These are phyloP conservation scores for Pseudozyma sp. DNA, from an alignment of 1,284 basidiomycete species.

Conservation along the genomic window DNA sequence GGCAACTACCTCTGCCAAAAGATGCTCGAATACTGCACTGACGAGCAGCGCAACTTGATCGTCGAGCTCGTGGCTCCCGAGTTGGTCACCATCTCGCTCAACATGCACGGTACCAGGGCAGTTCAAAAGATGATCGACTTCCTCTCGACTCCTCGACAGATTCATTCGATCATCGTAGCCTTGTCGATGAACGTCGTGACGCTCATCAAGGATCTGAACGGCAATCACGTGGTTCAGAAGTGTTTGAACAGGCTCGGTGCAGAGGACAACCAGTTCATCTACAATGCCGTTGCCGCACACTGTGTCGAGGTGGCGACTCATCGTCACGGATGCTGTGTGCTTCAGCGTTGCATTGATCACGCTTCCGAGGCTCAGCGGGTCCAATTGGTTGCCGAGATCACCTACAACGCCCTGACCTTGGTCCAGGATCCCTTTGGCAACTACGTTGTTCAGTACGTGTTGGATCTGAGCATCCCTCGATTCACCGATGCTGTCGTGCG, in stretches of 20 bases:
- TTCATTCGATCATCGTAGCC: conserved; percentile 95
- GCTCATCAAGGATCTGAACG: conserved; percentile 99
- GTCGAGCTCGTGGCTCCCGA: conserved; percentile 98
- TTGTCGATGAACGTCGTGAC: conserved; percentile 97
- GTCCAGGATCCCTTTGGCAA: conserved; percentile 99
- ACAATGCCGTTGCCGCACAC: conserved; percentile 98
- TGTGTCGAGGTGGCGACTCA: conserved; percentile 99
- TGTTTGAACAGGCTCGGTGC: conserved; percentile 97
- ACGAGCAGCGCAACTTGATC: conserved; percentile 96
- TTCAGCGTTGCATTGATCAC: conserved; percentile 98
- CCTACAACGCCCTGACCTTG: conserved; percentile 94
- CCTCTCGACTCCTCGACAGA: conserved; percentile 77
- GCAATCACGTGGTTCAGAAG: conserved; percentile 99
- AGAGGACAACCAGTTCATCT: conserved; percentile 99
- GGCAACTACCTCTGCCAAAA: conserved; percentile 99
- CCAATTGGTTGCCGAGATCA: conserved; percentile 98
- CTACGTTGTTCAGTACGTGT: conserved; percentile 95
- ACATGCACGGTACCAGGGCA: conserved; percentile 99
- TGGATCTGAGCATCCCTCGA: conserved; percentile 96
- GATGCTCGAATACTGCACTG: conserved; percentile 94
- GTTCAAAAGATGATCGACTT: conserved; percentile 99
- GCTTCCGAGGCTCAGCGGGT: conserved; percentile 94
- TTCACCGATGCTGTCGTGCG: conserved; percentile 98
- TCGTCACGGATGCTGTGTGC: conserved; percentile 97
- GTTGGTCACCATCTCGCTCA: conserved; percentile 95